Evolutionary conservation across 1,284 basidiomycete species (phyloP).

Genomic region (Tylopilus sp.): DNA sequence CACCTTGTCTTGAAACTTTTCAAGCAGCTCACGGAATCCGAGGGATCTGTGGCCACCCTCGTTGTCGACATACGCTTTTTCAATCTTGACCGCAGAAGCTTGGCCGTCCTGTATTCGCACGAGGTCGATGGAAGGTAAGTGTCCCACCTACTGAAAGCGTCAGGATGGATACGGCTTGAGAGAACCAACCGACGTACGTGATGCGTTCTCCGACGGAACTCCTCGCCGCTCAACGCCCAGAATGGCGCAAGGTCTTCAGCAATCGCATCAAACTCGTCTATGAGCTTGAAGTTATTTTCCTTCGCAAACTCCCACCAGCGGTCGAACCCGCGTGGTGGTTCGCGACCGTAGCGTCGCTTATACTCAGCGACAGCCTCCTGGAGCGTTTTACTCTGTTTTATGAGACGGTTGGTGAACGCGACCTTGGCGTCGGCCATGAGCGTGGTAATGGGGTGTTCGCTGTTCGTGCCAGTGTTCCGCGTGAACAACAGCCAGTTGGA

Average conservation of each 20-base stretch:
- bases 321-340: conserved; percentile 88
- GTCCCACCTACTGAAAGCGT: conserved; percentile 54
- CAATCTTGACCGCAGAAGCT: conserved; percentile 58
- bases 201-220: conserved; percentile 66
- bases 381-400: conserved; percentile 73
- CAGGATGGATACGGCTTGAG: background rate
- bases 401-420: conserved; percentile 62
- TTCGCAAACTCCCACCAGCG: conserved; percentile 84
- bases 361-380: conserved; percentile 77
- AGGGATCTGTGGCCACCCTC: conserved; percentile 76
- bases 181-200: conserved; percentile 45
- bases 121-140: conserved; percentile 78
- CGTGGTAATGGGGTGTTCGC: conserved; percentile 72
- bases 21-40: conserved; percentile 73
- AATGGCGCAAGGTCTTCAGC: conserved; percentile 78
- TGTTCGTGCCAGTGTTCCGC: background rate
- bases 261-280: conserved; percentile 91
- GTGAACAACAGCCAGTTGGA: background rate
- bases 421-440: conserved; percentile 79
- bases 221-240: conserved; percentile 66
- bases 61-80: conserved; percentile 55
- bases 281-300: conserved; percentile 70
- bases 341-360: conserved; percentile 65
- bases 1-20: conserved; percentile 67
- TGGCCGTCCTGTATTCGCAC: conserved; percentile 71